Evolutionary conservation across 208 protist species (phyloP).

Genomic region (Plasmodiophora brassicae): DNA sequence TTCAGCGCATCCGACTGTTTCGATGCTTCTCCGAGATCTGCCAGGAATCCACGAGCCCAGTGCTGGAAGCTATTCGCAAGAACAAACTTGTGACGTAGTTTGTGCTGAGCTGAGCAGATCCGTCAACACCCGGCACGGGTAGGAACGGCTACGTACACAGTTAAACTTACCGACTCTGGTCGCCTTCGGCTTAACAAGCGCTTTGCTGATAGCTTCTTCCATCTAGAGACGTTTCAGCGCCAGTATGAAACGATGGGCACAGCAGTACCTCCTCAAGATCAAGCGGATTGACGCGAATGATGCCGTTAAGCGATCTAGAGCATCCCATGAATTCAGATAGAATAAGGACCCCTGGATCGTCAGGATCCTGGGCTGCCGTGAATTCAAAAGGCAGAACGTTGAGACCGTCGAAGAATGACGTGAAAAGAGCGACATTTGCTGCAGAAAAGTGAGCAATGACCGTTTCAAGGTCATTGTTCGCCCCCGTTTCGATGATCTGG

Average conservation of each 20-base stretch:
- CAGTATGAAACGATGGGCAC: too few relatives aligned
- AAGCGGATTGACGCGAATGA: slow-evolving; percentile 48
- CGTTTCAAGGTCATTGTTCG: not conserved
- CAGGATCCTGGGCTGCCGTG: slow-evolving; percentile 36
- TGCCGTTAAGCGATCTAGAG: slow-evolving; percentile 41
- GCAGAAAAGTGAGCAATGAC: slow-evolving; percentile 7
- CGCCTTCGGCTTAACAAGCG: not conserved
- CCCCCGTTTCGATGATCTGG: not conserved
- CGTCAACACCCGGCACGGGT: too few relatives aligned
- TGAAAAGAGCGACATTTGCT: slow-evolving; percentile 30
- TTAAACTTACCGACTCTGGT: not conserved
- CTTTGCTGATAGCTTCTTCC: slow-evolving; percentile 38
- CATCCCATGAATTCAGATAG: slow-evolving; percentile 50
- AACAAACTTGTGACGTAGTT: slow-evolving; percentile 25
- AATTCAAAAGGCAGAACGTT: slow-evolving; percentile 42
- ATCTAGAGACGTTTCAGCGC: too few relatives aligned
- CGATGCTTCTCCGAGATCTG: slow-evolving; percentile 27
- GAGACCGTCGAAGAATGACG: slow-evolving; percentile 36
- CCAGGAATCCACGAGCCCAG: slow-evolving; percentile 36
- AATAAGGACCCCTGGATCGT: slow-evolving; percentile 42
- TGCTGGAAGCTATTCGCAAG: slow-evolving; percentile 31
- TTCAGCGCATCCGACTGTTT: slow-evolving; percentile 22
- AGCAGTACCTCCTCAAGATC: slow-evolving; percentile 29
- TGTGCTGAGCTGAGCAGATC: slow-evolving; percentile 1
- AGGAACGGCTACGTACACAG: not conserved